Base-by-base conservation (phyloP, 257 asterid genomes). In the Solanum piurae region DNA sequence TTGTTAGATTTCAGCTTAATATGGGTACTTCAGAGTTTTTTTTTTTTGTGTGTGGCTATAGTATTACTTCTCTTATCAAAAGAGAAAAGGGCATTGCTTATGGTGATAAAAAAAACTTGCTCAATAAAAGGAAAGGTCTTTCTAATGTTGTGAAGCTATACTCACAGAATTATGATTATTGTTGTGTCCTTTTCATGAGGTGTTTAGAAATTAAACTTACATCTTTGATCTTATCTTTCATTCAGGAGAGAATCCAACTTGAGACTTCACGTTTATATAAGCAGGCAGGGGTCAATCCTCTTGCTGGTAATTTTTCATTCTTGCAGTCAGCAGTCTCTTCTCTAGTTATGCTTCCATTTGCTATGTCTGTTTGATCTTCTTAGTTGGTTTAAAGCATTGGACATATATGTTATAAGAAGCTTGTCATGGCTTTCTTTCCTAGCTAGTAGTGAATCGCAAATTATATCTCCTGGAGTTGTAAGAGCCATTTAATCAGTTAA, bases 261-360 rank as follows among this genome's bases (percentile, higher is more conserved):
- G 99, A 97, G 93, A 96, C 99, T 83, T 90, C 99, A 68, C 98
- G 99, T 86, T 87, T 97, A 74, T 97, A 97, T 89, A 93, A 68
- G 86, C 98, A 95, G 89, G 99, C 99, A 49, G 99, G 98, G 89
- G 98, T 97, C 90, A 97, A 97, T 94, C 99, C 99, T 92, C 93
- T 96, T 82, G 99, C 99, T 93, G 99, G 99, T 97, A 93, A 86
- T 49, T 87, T 29, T 86, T 89, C 37, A 49, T 33, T 49, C 66
- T 72, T 18, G 85, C 86, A 88, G 68, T 82, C 71, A 5, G 20
- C 71, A 3, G 69, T 49, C 44, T 49, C 20, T 49, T 52, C 14
- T 29, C 29, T 49, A 49, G 25, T 87, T 85, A 68, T 21, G 52
- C 34, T 82, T 73, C 86, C 58, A 64, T 84, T 87, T 77, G 8